A percentile compares a stretch with the other conserved stretches of the same genome.
Evolutionary conservation across 768 basidiomycete species (phyloP).

Genomic region (Gautieria morchelliformis): DNA sequence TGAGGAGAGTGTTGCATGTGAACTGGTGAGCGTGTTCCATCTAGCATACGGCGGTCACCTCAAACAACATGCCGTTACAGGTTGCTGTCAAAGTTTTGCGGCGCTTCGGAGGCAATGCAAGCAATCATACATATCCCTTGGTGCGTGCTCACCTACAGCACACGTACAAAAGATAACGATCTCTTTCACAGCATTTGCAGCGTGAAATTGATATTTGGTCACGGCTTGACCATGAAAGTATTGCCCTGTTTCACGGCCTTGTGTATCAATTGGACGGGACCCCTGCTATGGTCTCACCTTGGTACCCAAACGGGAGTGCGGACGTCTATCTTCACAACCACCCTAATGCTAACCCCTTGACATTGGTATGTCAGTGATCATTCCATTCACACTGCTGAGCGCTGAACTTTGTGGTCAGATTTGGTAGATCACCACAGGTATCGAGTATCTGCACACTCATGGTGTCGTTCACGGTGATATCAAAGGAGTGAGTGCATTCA

Average conservation of each 20-base stretch:
- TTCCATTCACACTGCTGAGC: background rate
- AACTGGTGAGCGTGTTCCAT: background rate
- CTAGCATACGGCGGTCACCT: background rate
- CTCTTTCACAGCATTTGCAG: background rate
- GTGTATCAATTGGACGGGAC: background rate
- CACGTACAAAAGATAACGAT: background rate
- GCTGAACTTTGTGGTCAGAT: conserved; percentile 8
- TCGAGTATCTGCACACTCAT: conserved; percentile 14
- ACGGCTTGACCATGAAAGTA: background rate
- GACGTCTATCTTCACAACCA: conserved; percentile 1
- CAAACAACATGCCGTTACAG: background rate
- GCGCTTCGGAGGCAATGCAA: background rate
- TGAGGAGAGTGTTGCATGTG: background rate
- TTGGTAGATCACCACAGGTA: conserved; percentile 11
- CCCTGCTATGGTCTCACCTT: background rate
- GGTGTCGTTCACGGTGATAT: conserved; percentile 17
- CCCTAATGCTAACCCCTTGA: background rate
- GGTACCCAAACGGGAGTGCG: conserved; percentile 1
- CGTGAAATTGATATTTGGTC: background rate
- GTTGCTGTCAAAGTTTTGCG: conserved; percentile 3
- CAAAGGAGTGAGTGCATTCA: conserved; percentile 12
- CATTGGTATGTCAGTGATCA: background rate
- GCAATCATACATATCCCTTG: background rate
- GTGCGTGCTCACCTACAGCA: background rate
- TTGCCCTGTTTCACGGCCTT: background rate